Evolutionary conservation across 202 grass and related monocot species (phyloP), one percentile per base, ranked within the genome.

Genomic region (Setaria viridis): DNA sequence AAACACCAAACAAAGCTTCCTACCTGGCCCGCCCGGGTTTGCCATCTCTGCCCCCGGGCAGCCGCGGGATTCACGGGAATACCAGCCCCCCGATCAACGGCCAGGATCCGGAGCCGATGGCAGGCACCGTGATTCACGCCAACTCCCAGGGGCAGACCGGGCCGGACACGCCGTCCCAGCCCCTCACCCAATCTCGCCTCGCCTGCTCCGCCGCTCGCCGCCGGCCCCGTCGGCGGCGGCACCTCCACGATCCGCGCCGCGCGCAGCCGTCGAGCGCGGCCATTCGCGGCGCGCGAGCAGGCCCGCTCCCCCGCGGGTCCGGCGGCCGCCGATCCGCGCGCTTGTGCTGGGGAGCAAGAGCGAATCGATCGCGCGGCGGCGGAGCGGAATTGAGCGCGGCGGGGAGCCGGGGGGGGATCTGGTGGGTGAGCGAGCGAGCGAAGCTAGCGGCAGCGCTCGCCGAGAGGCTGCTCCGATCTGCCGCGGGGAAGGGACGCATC

Each of bases 381-480:
- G 47, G 67, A 15, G 62, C 29, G 39, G 32, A 48, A 51, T 21
- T 1, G 59, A 6, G 42, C 19, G 62, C 25, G 0, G 51, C 5
- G 3, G 62, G 15, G n/a, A 34, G 34, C 6, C 48, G 7, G 7
- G 10, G 9, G 3, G 17, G 20, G 65, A 5, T 51, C 8, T 37
- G 20, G 33, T 7, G 7, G 2, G 6, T 10, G 4, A 41, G 39
- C 39, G 39, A 41, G 25, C 25, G 16, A 83, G 32, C 51, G 33
- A 21, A 12, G 50, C 33, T 6, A 39, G 51, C 30, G 2, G 72
- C 33, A 12, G 32, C 72, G 2, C 2, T 58, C 19, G 74, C 15
- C 74, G 78, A 6, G 49, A 68, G 47, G 47, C 7, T 69, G 74
- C 54, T 81, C 53, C 79, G 79, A 81, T 81, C 65, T 81, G 65